A percentile compares a stretch with the other conserved stretches of the same genome.
These are phyloP conservation scores for Penicillium olsonii DNA, from an alignment of 2,329 filamentous ascomycete species.

Conservation along the genomic window DNA sequence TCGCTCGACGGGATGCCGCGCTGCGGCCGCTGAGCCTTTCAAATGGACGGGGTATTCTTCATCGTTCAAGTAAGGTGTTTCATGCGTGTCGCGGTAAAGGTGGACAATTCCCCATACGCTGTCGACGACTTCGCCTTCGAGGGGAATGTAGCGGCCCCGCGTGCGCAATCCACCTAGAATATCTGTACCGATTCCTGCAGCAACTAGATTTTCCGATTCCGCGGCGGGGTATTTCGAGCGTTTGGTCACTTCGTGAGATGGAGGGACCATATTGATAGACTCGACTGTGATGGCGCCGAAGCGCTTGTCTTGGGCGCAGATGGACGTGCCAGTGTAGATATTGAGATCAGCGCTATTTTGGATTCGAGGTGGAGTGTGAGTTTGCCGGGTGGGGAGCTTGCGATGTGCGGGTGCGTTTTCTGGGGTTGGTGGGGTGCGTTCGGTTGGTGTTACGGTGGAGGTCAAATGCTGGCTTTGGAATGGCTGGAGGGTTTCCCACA, in stretches of 20 bases:
- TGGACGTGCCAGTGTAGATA: conserved; percentile 4
- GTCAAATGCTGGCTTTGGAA: conserved; percentile 30
- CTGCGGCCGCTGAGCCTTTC: conserved; percentile 40
- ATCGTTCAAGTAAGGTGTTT: conserved; percentile 61
- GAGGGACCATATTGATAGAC: conserved; percentile 70
- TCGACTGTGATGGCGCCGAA: conserved; percentile 78
- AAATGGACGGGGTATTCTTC: conserved; percentile 49
- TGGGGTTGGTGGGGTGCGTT: neutral
- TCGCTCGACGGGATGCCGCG: conserved; percentile 27
- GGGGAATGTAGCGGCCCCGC: conserved; percentile 75
- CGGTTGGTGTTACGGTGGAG: conserved; percentile 12
- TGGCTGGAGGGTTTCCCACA: conserved; percentile 39
- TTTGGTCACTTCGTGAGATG: conserved; percentile 26
- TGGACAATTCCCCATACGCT: conserved; percentile 92
- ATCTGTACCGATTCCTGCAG: conserved; percentile 53
- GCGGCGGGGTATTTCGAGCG: conserved; percentile 33
- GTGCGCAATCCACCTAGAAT: conserved; percentile 69
- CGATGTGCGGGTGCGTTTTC: conserved; percentile 10
- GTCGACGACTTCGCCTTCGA: conserved; percentile 71
- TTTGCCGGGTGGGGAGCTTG: neutral
- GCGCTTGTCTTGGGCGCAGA: conserved; percentile 66
- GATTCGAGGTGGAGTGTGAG: neutral
- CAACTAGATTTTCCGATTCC: conserved; percentile 44
- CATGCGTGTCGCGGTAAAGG: conserved; percentile 82
- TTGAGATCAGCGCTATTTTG: conserved; percentile 3